Conservation (phyloP, 164 flowering plant species). For the Kalanchoe fedtschenkoi region DNA sequence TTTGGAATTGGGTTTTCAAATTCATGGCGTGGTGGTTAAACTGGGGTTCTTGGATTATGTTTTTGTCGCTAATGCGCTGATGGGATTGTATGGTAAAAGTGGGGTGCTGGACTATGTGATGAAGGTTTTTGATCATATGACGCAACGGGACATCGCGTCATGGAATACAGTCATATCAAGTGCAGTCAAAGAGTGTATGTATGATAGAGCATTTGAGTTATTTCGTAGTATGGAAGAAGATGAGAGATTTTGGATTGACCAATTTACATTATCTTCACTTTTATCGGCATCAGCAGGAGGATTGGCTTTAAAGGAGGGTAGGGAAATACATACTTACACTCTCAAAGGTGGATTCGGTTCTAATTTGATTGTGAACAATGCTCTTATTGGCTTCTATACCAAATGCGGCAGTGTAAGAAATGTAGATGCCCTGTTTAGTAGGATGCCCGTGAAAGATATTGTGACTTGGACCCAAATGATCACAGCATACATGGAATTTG, state of each 20-base stretch:
- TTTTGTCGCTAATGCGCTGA: slow-evolving; percentile 57
- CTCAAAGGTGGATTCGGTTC: slow-evolving; percentile 43
- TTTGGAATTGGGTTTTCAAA: slow-evolving; percentile 46
- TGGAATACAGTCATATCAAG: slow-evolving; percentile 74
- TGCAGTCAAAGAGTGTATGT: slow-evolving; percentile 33
- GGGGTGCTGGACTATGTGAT: slow-evolving; percentile 27
- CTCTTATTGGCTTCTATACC: slow-evolving; percentile 59
- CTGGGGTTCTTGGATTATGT: slow-evolving; percentile 22
- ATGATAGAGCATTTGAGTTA: slow-evolving; percentile 38
- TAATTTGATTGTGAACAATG: slow-evolving; percentile 63
- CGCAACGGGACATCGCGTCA: slow-evolving; percentile 48
- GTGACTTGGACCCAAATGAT: slow-evolving; percentile 75
- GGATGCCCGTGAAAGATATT: slow-evolving; percentile 48
- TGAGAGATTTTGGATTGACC: slow-evolving; percentile 36
- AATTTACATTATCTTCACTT: slow-evolving; percentile 50
- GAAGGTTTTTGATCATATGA: slow-evolving; percentile 59
- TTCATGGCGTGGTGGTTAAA: slow-evolving; percentile 49
- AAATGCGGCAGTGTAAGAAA: slow-evolving; percentile 42
- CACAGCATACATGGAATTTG: slow-evolving; percentile 56
- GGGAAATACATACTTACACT: slow-evolving; percentile 59
- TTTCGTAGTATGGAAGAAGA: slow-evolving; percentile 37
- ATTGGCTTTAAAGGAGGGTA: slow-evolving; percentile 25
- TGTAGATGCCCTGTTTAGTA: slow-evolving; percentile 37
- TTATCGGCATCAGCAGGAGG: slow-evolving; percentile 44
- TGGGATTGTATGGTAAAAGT: slow-evolving; percentile 52